These are phyloP conservation scores for Yarrowia alimentaria DNA, from an alignment of 805 yeast species.

Conservation along the genomic window DNA sequence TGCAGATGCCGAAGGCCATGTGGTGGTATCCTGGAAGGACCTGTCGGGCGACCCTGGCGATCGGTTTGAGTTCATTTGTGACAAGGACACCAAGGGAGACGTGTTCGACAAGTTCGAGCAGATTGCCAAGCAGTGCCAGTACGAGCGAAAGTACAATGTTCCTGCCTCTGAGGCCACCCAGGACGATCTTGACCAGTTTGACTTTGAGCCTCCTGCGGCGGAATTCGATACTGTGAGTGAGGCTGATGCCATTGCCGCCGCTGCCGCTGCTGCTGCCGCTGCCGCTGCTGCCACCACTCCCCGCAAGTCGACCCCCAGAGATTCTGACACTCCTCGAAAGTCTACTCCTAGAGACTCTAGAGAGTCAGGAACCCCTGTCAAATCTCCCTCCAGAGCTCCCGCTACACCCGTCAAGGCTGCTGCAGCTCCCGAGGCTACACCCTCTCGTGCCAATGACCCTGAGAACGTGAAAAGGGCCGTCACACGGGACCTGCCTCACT, in stretches of 20 bases:
- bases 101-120: conserved; percentile 61
- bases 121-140: conserved; percentile 65
- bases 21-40: conserved; percentile 76
- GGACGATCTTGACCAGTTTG: conserved; percentile 58
- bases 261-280: conserved; percentile 26
- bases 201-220: conserved; percentile 40
- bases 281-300: not conserved
- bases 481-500: not conserved
- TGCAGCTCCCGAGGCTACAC: not conserved
- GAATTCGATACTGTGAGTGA: not conserved
- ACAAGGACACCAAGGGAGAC: conserved; percentile 48
- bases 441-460: too few relatives aligned
- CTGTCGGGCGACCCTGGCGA: conserved; percentile 85
- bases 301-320: too few relatives aligned
- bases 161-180: conserved; percentile 46
- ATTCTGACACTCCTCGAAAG: too few relatives aligned
- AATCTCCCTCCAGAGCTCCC: too few relatives aligned
- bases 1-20: conserved; percentile 52
- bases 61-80: conserved; percentile 73
- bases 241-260: conserved; percentile 33
- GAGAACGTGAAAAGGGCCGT: too few relatives aligned
- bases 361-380: too few relatives aligned
- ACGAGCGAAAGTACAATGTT: conserved; percentile 67
- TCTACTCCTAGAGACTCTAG: too few relatives aligned
- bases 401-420: not conserved